Evolutionary conservation across 768 basidiomycete genomes (phyloP), one percentile per base, ranked within the genome.

Genomic region (Russula sp.): DNA sequence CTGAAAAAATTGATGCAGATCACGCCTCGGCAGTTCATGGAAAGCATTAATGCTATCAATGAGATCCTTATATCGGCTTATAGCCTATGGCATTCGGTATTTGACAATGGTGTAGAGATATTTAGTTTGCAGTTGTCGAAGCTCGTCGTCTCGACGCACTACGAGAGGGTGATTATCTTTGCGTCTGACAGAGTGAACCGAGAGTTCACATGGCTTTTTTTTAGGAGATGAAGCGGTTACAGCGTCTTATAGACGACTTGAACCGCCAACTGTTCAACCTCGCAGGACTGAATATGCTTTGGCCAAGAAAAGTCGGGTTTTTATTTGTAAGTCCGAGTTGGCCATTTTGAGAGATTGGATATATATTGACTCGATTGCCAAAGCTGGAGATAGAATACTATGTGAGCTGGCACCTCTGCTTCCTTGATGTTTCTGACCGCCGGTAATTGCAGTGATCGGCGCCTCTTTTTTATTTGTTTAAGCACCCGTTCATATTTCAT

Each of bases 361-460:
- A 26, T 51, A 24, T 54, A 53, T 51, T 62, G 57, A 48, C 64
- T n/a, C 38, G 58, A 14, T 14, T 42, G 22, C n/a, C 54, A 14
- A 70, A 98, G 95, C 81, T 98, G 70, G 95, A 98, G 79, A 91
- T 98, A 63, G 95, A 98, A 71, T 94, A 94, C 77, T 94, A 94
- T 76, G 89, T 91, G 60, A 77, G 89, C 83, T 46, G 49, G 14
- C 34, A 48, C 24, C 28, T 24, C 36, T 5, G n/a, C 24, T 60
- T 62, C 5, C 0, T 10, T 38, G 16, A 20, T 16, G 20, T 26
- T 30, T 20, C 66, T 71, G 44, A 63, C 52, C 50, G 55, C 60
- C 61, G 54, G 49, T 26, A 8, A n/a, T 51, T n/a, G 3, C 40
- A 65, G 64, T 65, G 54, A 65, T 57, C 38, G 54, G 64, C 53